Conservation (phyloP, 192 early-diverging fungal species). For the Backusella circina region DNA sequence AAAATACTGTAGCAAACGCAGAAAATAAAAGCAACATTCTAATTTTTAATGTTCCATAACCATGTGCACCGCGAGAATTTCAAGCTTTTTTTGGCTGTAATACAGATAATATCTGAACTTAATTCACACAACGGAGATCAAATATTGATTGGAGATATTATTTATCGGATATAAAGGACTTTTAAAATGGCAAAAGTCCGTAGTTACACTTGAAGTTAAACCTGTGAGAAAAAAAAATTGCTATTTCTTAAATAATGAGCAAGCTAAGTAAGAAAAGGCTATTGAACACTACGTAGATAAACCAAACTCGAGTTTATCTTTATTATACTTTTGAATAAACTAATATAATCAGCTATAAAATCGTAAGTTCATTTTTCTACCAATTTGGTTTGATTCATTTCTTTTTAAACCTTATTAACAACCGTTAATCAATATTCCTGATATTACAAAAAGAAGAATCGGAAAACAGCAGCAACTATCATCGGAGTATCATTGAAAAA, state of each 20-base stretch:
- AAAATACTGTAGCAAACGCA: neutral
- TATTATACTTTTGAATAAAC: neutral
- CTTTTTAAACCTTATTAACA: neutral
- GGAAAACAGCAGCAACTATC: neutral
- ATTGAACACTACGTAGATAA: neutral
- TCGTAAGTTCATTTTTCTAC: neutral
- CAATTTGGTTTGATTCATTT: neutral
- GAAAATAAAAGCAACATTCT: neutral
- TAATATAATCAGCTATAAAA: neutral
- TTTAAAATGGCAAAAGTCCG: neutral
- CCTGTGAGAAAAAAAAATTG: neutral
- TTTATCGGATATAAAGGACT: constrained; percentile 3
- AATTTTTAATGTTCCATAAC: neutral
- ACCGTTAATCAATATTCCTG: neutral
- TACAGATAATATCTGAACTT: constrained; percentile 3
- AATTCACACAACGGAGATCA: neutral
- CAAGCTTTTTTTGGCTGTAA: neutral
- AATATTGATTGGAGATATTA: neutral
- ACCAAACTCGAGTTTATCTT: neutral
- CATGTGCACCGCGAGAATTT: neutral
- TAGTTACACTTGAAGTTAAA: constrained; percentile 1
- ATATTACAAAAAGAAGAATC: neutral
- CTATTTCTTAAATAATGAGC: neutral
- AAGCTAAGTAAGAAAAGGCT: neutral
- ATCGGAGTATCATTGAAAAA: neutral